Percentiles rank a stretch among this genome's conserved stretches.
These are phyloP conservation scores for Radiomyces spectabilis DNA, from an alignment of 192 early-diverging fungal species.

Conservation along the genomic window DNA sequence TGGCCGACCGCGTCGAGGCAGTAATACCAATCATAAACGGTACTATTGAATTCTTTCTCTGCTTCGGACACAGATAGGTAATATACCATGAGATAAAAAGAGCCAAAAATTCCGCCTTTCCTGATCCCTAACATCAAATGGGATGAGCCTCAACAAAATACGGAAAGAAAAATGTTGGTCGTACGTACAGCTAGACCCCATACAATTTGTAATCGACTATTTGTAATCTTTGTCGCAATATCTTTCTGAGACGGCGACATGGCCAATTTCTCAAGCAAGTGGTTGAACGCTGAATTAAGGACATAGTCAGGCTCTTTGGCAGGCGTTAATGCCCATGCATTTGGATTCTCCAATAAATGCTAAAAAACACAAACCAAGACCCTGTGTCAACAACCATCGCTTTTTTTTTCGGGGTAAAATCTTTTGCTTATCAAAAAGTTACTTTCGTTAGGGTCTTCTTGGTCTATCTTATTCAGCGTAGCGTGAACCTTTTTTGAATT, in stretches of 20 bases:
- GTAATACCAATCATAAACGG: constrained; percentile 38
- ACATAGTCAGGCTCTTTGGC: constrained; percentile 14
- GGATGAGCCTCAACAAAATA: no score
- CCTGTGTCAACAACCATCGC: no score
- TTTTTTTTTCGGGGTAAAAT: no score
- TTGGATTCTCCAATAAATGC: constrained; percentile 28
- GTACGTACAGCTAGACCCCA: no score
- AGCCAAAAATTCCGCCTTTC: constrained; percentile 44
- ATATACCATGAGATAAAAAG: constrained; percentile 32
- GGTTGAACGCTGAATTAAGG: constrained; percentile 18
- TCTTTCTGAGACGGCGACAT: constrained; percentile 37
- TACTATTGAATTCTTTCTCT: no score
- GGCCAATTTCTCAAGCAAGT: constrained; percentile 21
- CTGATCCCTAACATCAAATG: constrained; percentile 47
- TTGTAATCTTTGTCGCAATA: constrained; percentile 22
- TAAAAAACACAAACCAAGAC: not conserved
- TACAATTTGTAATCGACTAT: constrained; percentile 27
- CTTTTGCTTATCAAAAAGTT: not conserved
- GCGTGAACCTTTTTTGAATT: not conserved
- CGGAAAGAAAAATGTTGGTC: no score
- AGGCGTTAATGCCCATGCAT: constrained; percentile 27
- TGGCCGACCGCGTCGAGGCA: constrained; percentile 41
- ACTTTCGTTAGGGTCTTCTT: not conserved
- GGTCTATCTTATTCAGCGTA: not conserved
- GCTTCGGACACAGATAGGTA: constrained; percentile 23